phyloP scores from a whole-genome alignment of 768 basidiomycete genomes.

The Galerina sulciceps region DNA sequence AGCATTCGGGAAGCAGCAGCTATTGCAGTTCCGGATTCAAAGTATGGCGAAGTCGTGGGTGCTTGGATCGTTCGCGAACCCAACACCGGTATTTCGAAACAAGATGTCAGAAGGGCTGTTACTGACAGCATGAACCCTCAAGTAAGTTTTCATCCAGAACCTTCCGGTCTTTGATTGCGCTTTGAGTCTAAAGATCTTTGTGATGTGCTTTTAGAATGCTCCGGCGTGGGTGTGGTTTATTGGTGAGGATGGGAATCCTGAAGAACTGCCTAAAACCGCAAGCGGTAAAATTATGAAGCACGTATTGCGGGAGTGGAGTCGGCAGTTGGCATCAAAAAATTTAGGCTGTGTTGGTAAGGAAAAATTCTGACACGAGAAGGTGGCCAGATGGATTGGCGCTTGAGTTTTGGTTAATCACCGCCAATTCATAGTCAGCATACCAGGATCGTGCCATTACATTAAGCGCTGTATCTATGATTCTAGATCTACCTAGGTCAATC shows the following conservation, averaged over 20 bases:
- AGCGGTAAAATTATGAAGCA: slow-evolving; percentile 91
- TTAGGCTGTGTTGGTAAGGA: slow-evolving; percentile 38
- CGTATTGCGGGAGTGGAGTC: slow-evolving; percentile 71
- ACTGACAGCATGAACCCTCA: slow-evolving; percentile 75
- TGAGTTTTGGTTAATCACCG: no score
- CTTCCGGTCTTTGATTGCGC: background rate
- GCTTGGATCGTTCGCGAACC: slow-evolving; percentile 71
- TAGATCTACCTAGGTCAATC: no score
- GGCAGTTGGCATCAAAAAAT: slow-evolving; percentile 48
- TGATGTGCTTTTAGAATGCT: slow-evolving; percentile 55
- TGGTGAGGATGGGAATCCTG: slow-evolving; percentile 61
- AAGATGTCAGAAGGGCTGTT: slow-evolving; percentile 60
- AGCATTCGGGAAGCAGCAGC: slow-evolving; percentile 74
- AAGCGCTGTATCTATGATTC: no score
- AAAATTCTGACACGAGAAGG: no score
- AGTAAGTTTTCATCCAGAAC: slow-evolving; percentile 40
- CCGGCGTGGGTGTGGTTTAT: slow-evolving; percentile 87
- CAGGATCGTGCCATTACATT: no score
- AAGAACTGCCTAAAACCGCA: slow-evolving; percentile 80
- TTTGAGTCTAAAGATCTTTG: background rate
- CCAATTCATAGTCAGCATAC: no score
- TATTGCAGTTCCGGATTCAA: slow-evolving; percentile 68
- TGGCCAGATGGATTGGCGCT: no score
- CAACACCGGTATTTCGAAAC: slow-evolving; percentile 43
- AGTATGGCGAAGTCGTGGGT: slow-evolving; percentile 81